These are phyloP conservation scores for Trichoderma sp. DNA, from an alignment of 2,329 filamentous ascomycete genomes.

Conservation along the genomic window DNA sequence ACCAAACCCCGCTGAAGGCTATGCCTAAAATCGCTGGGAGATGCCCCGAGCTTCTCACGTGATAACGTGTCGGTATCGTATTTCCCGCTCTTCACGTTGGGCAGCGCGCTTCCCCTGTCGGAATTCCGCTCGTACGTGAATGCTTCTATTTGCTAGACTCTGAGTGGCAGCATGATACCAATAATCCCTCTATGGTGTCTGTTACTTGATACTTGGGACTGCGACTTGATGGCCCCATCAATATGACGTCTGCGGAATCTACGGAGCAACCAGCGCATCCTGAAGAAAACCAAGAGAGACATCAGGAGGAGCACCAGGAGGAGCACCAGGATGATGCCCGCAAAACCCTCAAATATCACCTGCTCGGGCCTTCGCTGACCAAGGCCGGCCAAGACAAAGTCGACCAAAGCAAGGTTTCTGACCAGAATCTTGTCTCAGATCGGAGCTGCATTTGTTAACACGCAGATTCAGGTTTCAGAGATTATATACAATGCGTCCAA, in stretches of 20 bases:
- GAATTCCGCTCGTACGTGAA: slow-evolving; percentile 1
- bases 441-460: not conserved
- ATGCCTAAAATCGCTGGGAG: not conserved
- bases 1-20: not conserved
- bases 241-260: slow-evolving; percentile 15
- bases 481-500: slow-evolving; percentile 97
- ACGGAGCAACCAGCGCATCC: slow-evolving; percentile 11
- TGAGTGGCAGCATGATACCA: not conserved
- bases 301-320: not conserved
- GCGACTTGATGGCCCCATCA: slow-evolving; percentile 5
- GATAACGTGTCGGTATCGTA: slow-evolving; percentile 16
- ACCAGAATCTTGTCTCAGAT: not conserved
- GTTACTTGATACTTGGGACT: not conserved
- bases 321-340: slow-evolving; percentile 35
- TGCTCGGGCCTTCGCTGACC: slow-evolving; percentile 85
- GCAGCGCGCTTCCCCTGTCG: not conserved
- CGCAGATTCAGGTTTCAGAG: slow-evolving; percentile 70
- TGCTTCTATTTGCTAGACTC: not conserved
- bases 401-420: slow-evolving; percentile 77
- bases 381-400: slow-evolving; percentile 92
- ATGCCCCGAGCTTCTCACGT: slow-evolving; percentile 1
- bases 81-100: not conserved
- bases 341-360: slow-evolving; percentile 76
- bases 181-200: not conserved
- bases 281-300: slow-evolving; percentile 31